phyloP scores from a whole-genome alignment of 2,329 filamentous ascomycete genomes.

The Apiospora arundinis region DNA sequence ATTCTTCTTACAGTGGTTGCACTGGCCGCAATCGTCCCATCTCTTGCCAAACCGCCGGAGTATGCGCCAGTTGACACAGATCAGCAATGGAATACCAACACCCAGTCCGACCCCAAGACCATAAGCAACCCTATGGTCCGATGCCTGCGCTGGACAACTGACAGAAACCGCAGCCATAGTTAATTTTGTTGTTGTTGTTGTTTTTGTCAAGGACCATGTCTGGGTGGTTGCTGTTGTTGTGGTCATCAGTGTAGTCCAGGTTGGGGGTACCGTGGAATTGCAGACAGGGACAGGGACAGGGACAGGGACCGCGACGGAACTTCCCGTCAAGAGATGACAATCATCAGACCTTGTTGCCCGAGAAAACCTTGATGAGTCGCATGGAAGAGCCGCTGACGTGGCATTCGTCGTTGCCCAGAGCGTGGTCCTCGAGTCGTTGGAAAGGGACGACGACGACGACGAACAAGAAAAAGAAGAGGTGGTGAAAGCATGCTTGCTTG shows the following conservation, averaged over 20 bases:
- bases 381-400: constrained; percentile 2
- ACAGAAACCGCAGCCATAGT: background rate
- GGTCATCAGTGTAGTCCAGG: background rate
- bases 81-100: background rate
- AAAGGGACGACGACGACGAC: background rate
- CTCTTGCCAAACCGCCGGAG: background rate
- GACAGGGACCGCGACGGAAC: background rate
- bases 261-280: background rate
- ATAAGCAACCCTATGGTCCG: background rate
- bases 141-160: background rate
- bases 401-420: background rate
- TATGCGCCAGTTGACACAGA: constrained; percentile 4
- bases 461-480: background rate
- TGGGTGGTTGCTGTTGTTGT: background rate
- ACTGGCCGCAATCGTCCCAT: too few species aligned
- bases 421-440: background rate
- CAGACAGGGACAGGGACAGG: background rate
- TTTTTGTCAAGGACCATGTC: background rate
- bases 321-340: background rate
- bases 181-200: background rate
- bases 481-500: background rate
- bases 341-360: background rate
- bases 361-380: background rate
- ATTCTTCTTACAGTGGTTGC: background rate
- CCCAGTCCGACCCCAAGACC: background rate